Conservation (phyloP, 768 basidiomycete genomes). For the Tricholoma saponaceum region DNA sequence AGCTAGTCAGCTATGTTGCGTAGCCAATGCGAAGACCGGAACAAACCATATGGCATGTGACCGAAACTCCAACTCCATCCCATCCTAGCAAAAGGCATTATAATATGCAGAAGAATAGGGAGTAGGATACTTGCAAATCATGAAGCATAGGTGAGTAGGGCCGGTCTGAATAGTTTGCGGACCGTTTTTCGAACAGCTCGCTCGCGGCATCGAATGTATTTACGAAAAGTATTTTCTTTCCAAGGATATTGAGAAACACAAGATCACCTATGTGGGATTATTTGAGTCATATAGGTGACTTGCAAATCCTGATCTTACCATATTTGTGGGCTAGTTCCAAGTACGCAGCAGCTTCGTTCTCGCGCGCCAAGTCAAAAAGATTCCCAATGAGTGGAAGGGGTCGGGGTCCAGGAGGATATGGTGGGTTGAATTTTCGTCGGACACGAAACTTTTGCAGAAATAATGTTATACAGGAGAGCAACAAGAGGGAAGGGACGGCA, state of each 20-base stretch:
- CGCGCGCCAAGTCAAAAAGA: conserved; percentile 40
- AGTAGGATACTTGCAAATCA: conserved; percentile 33
- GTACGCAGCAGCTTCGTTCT: conserved; percentile 38
- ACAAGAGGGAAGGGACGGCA: neutral
- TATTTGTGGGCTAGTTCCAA: conserved; percentile 34
- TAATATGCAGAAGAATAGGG: neutral
- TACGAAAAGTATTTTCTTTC: conserved; percentile 43
- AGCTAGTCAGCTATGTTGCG: neutral
- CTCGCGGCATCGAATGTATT: conserved; percentile 37
- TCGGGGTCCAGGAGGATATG: conserved; percentile 52
- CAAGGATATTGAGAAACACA: conserved; percentile 48
- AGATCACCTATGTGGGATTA: conserved; percentile 38
- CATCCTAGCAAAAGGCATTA: conserved; percentile 17
- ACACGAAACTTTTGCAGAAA: neutral
- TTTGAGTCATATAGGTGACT: neutral
- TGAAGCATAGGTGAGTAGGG: conserved; percentile 44
- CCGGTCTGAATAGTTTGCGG: conserved; percentile 53
- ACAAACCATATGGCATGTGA: conserved; percentile 48
- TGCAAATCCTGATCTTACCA: conserved; percentile 22
- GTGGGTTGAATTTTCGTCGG: conserved; percentile 18
- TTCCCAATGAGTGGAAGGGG: conserved; percentile 53
- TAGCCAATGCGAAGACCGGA: neutral
- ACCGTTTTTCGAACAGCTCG: conserved; percentile 56
- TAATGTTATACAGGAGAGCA: neutral
- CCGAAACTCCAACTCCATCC: conserved; percentile 50